Conservation (phyloP, 768 basidiomycete species). For the Trametes punicea region DNA sequence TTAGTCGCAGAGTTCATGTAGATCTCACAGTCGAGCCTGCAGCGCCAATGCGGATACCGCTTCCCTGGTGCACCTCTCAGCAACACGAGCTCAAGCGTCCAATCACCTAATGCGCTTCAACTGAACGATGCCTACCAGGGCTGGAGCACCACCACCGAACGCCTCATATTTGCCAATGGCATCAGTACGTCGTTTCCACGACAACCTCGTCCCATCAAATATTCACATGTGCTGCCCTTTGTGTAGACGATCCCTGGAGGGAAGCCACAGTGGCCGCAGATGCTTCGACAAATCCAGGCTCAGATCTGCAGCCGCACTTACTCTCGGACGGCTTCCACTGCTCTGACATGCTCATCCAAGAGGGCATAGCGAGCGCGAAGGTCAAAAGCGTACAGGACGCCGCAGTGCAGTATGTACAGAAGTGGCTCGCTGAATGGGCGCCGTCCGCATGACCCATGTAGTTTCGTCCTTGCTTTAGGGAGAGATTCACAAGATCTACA, state of each 20-base stretch:
- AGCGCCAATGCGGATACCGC: conserved; percentile 68
- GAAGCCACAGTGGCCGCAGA: conserved; percentile 64
- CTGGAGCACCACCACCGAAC: conserved; percentile 55
- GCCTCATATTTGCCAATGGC: conserved; percentile 69
- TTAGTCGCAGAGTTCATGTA: neutral
- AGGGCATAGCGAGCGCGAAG: conserved; percentile 45
- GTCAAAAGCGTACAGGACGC: conserved; percentile 49
- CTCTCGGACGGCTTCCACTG: conserved; percentile 63
- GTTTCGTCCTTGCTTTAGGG: too few species aligned
- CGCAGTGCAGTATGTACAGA: conserved; percentile 49
- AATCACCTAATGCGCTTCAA: conserved; percentile 37
- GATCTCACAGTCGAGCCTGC: neutral
- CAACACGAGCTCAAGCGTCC: conserved; percentile 24
- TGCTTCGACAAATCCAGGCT: conserved; percentile 42
- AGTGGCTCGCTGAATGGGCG: conserved; percentile 42
- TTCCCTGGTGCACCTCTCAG: conserved; percentile 55
- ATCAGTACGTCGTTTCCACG: conserved; percentile 43
- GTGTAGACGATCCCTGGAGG: conserved; percentile 66
- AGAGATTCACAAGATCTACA: too few species aligned
- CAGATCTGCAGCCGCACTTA: conserved; percentile 50
- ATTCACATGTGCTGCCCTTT: neutral
- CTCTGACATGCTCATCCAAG: conserved; percentile 47
- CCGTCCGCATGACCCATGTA: neutral
- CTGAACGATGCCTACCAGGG: conserved; percentile 53
- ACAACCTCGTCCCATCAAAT: neutral